phyloP scores from a whole-genome alignment of 179 eudicot genomes.

The Beta macrorhiza region DNA sequence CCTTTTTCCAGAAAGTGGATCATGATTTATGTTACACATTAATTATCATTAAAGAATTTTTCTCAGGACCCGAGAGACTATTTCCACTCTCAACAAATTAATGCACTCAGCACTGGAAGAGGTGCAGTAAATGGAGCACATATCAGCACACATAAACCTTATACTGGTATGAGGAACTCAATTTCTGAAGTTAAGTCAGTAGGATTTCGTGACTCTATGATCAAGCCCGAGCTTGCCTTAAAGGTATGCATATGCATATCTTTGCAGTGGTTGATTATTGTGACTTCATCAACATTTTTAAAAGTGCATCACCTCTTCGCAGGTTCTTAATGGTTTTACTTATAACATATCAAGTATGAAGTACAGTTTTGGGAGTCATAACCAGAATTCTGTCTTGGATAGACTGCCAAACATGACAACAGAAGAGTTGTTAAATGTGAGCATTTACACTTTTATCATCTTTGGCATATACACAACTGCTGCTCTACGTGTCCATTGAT shows the following conservation, averaged over 20 bases:
- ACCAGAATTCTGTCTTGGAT: constrained; percentile 64
- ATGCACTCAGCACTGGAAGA: constrained; percentile 56
- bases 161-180: constrained; percentile 44
- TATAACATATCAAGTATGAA: constrained; percentile 66
- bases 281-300: constrained; percentile 10
- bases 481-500: too few species aligned
- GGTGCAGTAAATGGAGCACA: constrained; percentile 44
- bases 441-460: constrained; percentile 25
- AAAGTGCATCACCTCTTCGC: constrained; percentile 8
- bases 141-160: constrained; percentile 53
- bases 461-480: not conserved
- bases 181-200: constrained; percentile 42
- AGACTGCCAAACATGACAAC: constrained; percentile 53
- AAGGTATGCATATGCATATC: too few species aligned
- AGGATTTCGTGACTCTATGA: too few species aligned
- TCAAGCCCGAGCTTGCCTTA: too few species aligned
- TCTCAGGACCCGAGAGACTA: constrained; percentile 82
- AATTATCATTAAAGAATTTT: constrained; percentile 5
- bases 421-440: constrained; percentile 64
- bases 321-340: constrained; percentile 60
- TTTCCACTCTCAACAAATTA: constrained; percentile 79
- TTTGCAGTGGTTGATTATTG: not conserved
- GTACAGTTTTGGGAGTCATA: constrained; percentile 55
- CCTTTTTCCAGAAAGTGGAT: constrained; percentile 10
- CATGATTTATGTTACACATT: constrained; percentile 15